Evolutionary conservation across 441 rosid genomes (phyloP), one percentile per base, ranked within the genome.

Genomic region (Bruguiera hainesii): DNA sequence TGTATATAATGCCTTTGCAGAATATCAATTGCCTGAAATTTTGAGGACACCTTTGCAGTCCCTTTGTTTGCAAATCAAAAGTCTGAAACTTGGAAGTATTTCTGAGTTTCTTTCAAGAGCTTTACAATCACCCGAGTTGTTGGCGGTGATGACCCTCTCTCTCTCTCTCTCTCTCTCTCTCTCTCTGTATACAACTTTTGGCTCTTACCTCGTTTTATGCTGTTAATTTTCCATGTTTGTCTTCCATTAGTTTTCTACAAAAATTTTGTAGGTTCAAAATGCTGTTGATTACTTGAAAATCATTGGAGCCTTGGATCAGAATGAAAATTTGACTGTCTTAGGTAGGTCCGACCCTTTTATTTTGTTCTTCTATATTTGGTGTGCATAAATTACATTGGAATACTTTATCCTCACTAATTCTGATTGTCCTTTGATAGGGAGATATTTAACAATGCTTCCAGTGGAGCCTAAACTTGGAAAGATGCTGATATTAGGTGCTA

Each of bases 391-490:
- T 28, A 60, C 29, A 49, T 31, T 74, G 13, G 65, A 37, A 59
- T 60, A 63, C 20, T 63, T 66, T 42, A 52, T 61, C 56, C 59
- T 66, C 56, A 65, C 58, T 48, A 29, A 72, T 59, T 68, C 29
- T 31, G n/a, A 62, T 31, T 75, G 20, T 74, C 58, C n/a, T 25
- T 71, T 79, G 75, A 65, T 87, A 93, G 98, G 98, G 60, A 78
- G 74, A 63, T 90, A 87, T 81, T 81, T 90, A 84, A 78, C 87
- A 55, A 78, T 78, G 87, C 89, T 93, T 81, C 98, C 98, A 37
- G 73, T 93, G 91, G 97, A 93, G 83, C 98, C 98, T 68, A 93
- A 93, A 80, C 92, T 90, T 70, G 98, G 98, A 76, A 93, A 93
- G 83, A 93, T 93, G 93, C 89, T 93, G 61, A 70, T 93, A 68